Percentiles rank a stretch among this genome's conserved stretches.
These are phyloP conservation scores for Xylaria sp. DNA, from an alignment of 2,329 filamentous ascomycete genomes.

Conservation along the genomic window DNA sequence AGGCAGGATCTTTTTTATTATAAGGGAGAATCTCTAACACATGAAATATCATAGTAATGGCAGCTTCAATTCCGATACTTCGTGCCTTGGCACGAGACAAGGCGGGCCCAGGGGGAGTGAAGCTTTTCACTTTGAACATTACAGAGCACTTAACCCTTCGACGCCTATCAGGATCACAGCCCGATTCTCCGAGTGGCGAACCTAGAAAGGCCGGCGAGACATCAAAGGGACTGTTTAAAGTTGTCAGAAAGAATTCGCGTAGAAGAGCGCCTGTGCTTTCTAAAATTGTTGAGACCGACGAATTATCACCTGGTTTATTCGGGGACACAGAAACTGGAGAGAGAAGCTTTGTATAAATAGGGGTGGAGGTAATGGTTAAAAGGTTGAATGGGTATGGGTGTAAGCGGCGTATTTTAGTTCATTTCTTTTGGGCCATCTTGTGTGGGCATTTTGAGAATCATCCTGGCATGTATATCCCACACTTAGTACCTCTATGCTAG, in stretches of 20 bases:
- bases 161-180: conserved; percentile 9
- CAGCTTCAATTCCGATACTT: conserved; percentile 49
- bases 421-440: not conserved
- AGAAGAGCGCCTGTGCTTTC: conserved; percentile 31
- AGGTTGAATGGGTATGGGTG: not conserved
- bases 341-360: conserved; percentile 31
- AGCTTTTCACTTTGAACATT: conserved; percentile 33
- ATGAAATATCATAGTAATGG: conserved; percentile 40
- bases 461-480: too few relatives aligned
- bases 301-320: conserved; percentile 13
- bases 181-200: not conserved
- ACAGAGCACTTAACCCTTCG: conserved; percentile 33
- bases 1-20: too few relatives aligned
- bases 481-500: too few relatives aligned
- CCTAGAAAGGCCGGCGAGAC: not conserved
- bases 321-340: conserved; percentile 6
- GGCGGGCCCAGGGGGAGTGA: conserved; percentile 9
- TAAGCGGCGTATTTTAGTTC: not conserved
- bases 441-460: too few relatives aligned
- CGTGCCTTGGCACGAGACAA: conserved; percentile 44
- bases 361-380: not conserved
- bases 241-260: conserved; percentile 9
- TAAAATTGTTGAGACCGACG: conserved; percentile 35
- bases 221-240: conserved; percentile 13
- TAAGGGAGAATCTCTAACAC: not conserved